phyloP scores from a whole-genome alignment of 768 basidiomycete genomes.

The Auriscalpium vulgare region DNA sequence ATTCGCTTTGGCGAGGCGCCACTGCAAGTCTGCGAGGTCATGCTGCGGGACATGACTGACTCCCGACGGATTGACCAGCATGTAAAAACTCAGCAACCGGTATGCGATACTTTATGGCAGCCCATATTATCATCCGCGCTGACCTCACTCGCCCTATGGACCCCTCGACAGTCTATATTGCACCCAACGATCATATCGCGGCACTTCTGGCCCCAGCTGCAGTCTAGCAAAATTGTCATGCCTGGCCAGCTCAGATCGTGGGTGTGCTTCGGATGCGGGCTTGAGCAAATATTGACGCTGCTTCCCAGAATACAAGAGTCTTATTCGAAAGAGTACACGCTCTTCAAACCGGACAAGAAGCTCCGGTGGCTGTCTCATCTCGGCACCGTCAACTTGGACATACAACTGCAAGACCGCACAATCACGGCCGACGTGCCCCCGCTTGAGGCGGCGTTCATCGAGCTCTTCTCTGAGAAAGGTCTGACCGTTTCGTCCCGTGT shows the following conservation, averaged over 20 bases:
- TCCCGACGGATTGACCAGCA: slow-evolving; percentile 86
- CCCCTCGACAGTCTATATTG: slow-evolving; percentile 45
- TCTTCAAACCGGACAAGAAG: slow-evolving; percentile 88
- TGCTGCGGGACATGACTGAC: slow-evolving; percentile 96
- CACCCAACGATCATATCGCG: slow-evolving; percentile 90
- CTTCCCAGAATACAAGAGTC: slow-evolving; percentile 54
- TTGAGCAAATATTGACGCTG: neutral
- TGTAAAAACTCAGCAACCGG: slow-evolving; percentile 66
- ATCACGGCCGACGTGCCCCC: slow-evolving; percentile 73
- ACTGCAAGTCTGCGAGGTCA: slow-evolving; percentile 94
- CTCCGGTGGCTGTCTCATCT: slow-evolving; percentile 86
- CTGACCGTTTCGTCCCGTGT: slow-evolving; percentile 16
- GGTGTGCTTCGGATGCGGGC: slow-evolving; percentile 18
- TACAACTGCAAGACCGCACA: slow-evolving; percentile 77
- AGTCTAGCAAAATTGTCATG: slow-evolving; percentile 64
- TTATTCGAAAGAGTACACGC: slow-evolving; percentile 71
- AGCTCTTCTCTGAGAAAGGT: slow-evolving; percentile 71
- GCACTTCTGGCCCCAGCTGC: slow-evolving; percentile 91
- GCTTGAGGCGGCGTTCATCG: slow-evolving; percentile 85
- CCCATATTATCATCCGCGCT: neutral
- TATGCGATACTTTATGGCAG: slow-evolving; percentile 27
- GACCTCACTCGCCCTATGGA: too few relatives aligned
- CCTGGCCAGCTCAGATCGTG: slow-evolving; percentile 82
- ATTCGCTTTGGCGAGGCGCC: slow-evolving; percentile 91
- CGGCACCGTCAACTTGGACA: slow-evolving; percentile 72